Conservation (phyloP, 2,329 filamentous ascomycete genomes). For the Nothopassalora personata region DNA sequence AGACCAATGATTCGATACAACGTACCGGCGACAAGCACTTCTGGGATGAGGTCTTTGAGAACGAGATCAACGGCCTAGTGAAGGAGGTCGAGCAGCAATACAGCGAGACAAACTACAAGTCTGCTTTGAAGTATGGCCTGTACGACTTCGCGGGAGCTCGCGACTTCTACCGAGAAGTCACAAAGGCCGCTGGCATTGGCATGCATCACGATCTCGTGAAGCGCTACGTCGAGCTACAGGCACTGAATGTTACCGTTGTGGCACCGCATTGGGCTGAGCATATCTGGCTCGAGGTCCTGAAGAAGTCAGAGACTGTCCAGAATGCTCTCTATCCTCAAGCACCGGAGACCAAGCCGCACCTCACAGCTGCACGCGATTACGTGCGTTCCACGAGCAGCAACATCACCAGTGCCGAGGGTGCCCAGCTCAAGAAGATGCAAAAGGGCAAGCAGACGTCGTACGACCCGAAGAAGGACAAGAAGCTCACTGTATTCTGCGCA, state of each 20-base stretch:
- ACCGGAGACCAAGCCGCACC: slow-evolving; percentile 57
- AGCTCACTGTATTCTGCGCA: slow-evolving; percentile 78
- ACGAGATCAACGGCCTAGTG: slow-evolving; percentile 84
- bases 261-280: slow-evolving; percentile 93
- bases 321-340: slow-evolving; percentile 69
- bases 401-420: slow-evolving; percentile 80
- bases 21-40: slow-evolving; percentile 71
- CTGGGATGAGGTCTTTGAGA: slow-evolving; percentile 84
- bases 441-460: slow-evolving; percentile 85
- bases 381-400: slow-evolving; percentile 67
- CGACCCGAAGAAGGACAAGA: slow-evolving; percentile 88
- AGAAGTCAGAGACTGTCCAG: slow-evolving; percentile 71
- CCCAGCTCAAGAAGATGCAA: slow-evolving; percentile 78
- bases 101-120: slow-evolving; percentile 71
- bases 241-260: slow-evolving; percentile 73
- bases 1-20: slow-evolving; percentile 56
- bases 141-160: slow-evolving; percentile 88
- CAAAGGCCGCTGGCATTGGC: slow-evolving; percentile 67
- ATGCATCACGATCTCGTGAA: slow-evolving; percentile 79
- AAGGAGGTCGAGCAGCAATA: slow-evolving; percentile 75
- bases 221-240: slow-evolving; percentile 81
- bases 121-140: slow-evolving; percentile 75
- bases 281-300: slow-evolving; percentile 86
- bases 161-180: slow-evolving; percentile 84
- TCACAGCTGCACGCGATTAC: slow-evolving; percentile 78